phyloP scores from a whole-genome alignment of 2,329 filamentous ascomycete genomes.

The Neopestalotiopsis sp. region DNA sequence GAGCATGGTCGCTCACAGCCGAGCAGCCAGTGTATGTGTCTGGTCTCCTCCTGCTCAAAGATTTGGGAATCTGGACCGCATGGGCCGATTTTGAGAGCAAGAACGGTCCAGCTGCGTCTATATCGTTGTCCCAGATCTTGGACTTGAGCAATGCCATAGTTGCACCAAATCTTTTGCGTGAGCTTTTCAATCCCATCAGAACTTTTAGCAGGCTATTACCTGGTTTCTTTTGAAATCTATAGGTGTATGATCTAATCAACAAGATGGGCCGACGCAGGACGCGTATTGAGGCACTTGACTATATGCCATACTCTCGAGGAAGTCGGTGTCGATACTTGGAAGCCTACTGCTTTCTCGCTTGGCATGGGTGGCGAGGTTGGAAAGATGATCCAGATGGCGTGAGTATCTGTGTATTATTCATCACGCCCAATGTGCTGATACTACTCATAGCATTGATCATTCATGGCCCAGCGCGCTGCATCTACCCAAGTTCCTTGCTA shows the following conservation, averaged over 20 bases:
- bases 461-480: constrained; percentile 25
- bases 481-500: constrained; percentile 28
- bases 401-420: too few species aligned
- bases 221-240: neutral
- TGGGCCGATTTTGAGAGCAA: constrained; percentile 32
- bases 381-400: constrained; percentile 28
- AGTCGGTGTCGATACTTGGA: constrained; percentile 31
- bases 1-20: neutral
- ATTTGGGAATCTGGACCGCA: neutral
- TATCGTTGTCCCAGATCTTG: neutral
- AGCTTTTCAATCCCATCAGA: neutral
- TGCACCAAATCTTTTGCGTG: neutral
- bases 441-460: constrained; percentile 17
- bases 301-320: constrained; percentile 27
- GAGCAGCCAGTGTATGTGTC: neutral
- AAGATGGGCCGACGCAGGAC: neutral
- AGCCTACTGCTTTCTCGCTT: constrained; percentile 32
- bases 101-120: neutral
- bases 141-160: neutral
- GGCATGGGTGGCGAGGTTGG: constrained; percentile 32
- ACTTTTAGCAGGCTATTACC: neutral
- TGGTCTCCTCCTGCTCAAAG: neutral
- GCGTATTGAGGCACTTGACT: neutral
- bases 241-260: neutral
- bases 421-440: neutral